These are phyloP conservation scores for Chlamydomonas sp. DNA, from an alignment of 139 green algal species.

Conservation along the genomic window DNA sequence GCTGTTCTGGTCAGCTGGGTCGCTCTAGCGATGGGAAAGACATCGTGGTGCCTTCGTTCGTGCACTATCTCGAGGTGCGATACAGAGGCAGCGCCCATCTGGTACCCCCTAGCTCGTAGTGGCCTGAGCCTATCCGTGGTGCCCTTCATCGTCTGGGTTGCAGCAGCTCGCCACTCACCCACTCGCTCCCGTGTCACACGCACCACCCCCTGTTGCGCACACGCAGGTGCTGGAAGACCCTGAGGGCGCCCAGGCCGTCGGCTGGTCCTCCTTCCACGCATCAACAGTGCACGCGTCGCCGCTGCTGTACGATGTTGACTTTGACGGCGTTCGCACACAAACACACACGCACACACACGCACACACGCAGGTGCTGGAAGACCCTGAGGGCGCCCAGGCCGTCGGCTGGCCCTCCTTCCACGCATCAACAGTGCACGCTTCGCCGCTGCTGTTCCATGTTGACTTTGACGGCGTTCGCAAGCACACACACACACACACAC, in stretches of 20 bases:
- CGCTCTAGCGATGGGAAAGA: background rate
- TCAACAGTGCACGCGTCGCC: conserved; percentile 80
- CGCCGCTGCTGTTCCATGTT: conserved; percentile 82
- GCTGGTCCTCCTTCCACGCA: conserved; percentile 77
- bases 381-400: conserved; percentile 62
- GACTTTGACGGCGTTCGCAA: conserved; percentile 78
- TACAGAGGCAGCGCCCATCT: background rate
- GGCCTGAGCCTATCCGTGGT: too few species aligned
- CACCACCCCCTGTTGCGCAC: too few species aligned
- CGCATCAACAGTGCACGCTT: conserved; percentile 73
- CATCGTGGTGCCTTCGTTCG: background rate
- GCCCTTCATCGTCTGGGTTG: too few species aligned
- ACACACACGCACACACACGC: too few species aligned
- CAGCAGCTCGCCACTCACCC: too few species aligned
- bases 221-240: conserved; percentile 69
- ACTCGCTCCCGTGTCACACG: too few species aligned
- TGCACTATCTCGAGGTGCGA: background rate
- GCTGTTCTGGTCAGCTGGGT: too few species aligned
- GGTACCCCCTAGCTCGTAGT: too few species aligned
- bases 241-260: conserved; percentile 63
- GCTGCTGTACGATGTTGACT: conserved; percentile 84
- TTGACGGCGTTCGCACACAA: conserved; percentile 74
- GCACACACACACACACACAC: too few species aligned
- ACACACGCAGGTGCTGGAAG: conserved; percentile 76
- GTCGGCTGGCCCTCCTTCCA: conserved; percentile 78